Conservation (phyloP, 2,329 filamentous ascomycete species). For the Teratosphaeria destructans region DNA sequence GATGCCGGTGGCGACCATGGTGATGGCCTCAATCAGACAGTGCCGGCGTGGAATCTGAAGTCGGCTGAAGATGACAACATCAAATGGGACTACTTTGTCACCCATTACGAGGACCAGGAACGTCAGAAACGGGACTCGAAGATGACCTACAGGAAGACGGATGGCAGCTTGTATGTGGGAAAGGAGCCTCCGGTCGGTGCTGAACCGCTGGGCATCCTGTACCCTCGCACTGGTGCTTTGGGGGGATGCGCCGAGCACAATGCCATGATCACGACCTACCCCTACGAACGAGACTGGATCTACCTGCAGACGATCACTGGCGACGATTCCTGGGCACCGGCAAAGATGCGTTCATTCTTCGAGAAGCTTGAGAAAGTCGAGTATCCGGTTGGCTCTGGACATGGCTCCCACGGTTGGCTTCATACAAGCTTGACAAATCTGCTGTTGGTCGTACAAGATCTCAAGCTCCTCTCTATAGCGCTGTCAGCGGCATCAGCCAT, state of each 20-base stretch:
- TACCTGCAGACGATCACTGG: conserved; percentile 49
- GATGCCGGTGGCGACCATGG: conserved; percentile 51
- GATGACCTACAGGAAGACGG: conserved; percentile 44
- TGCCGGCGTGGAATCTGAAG: conserved; percentile 44
- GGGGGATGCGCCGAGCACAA: conserved; percentile 54
- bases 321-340: conserved; percentile 47
- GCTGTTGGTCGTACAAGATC: conserved; percentile 41
- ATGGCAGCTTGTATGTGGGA: conserved; percentile 45
- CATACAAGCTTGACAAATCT: conserved; percentile 41
- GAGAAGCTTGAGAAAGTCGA: conserved; percentile 42
- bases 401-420: conserved; percentile 45
- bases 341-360: conserved; percentile 50
- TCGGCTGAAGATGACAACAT: conserved; percentile 48
- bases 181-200: conserved; percentile 44
- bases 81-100: conserved; percentile 54
- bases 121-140: conserved; percentile 48
- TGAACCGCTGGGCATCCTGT: conserved; percentile 43
- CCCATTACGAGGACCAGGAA: conserved; percentile 46
- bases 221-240: conserved; percentile 47
- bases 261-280: conserved; percentile 50
- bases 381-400: conserved; percentile 36
- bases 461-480: conserved; percentile 44
- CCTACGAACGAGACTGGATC: conserved; percentile 50
- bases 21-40: conserved; percentile 39
- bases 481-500: background rate